These are phyloP conservation scores for Penicillium nordicum DNA, from an alignment of 2,329 filamentous ascomycete species.

Conservation along the genomic window DNA sequence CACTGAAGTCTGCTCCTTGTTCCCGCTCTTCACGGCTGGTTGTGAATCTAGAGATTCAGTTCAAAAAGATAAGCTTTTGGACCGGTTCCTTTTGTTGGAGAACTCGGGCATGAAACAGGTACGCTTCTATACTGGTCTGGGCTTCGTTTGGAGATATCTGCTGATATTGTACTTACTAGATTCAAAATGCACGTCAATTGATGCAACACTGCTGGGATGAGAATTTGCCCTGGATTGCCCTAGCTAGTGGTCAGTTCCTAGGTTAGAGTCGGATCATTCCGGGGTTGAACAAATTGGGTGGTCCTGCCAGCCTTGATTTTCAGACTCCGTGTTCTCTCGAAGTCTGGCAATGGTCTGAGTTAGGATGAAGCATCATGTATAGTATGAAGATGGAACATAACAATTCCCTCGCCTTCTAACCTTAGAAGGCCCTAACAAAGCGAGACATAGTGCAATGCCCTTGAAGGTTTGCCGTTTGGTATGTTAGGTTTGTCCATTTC, in stretches of 20 bases:
- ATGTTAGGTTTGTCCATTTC: not conserved
- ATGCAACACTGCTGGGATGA: slow-evolving; percentile 43
- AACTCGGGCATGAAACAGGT: slow-evolving; percentile 74
- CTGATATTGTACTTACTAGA: slow-evolving; percentile 23
- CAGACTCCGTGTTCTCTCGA: not conserved
- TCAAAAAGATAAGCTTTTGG: slow-evolving; percentile 60
- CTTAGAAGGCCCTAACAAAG: not conserved
- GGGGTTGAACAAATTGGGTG: not conserved
- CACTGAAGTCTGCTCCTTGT: slow-evolving; percentile 71
- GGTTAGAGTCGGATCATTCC: slow-evolving; percentile 23
- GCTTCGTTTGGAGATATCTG: not conserved
- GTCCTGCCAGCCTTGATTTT: not conserved
- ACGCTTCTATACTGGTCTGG: slow-evolving; percentile 20
- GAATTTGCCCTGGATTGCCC: slow-evolving; percentile 37
- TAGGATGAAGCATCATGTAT: not conserved
- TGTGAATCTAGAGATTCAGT: slow-evolving; percentile 62
- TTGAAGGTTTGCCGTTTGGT: not conserved
- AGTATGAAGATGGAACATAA: not conserved
- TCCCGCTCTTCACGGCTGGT: slow-evolving; percentile 79
- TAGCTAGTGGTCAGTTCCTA: slow-evolving; percentile 40
- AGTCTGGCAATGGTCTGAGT: not conserved
- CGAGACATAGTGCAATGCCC: not conserved
- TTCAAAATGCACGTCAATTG: slow-evolving; percentile 39
- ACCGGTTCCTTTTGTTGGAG: slow-evolving; percentile 65
- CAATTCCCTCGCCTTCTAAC: not conserved